Conservation (phyloP, 768 basidiomycete species). For the Leccinum boreale region DNA sequence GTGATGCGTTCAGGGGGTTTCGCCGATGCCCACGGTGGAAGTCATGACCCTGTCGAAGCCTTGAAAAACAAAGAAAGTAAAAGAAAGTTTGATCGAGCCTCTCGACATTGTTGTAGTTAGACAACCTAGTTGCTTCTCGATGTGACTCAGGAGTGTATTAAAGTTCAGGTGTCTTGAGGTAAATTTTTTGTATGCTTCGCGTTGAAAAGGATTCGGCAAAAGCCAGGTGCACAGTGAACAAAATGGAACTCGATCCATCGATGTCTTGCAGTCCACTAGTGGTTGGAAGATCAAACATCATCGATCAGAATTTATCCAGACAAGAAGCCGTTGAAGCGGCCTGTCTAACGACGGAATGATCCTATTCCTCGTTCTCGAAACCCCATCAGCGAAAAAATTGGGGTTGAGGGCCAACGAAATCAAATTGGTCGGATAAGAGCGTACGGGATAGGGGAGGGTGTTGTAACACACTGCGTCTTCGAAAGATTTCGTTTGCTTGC, state of each 20-base stretch:
- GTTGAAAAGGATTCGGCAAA: conserved; percentile 38
- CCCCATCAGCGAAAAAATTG: conserved; percentile 41
- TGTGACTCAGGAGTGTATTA: conserved; percentile 56
- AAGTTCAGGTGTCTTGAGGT: conserved; percentile 53
- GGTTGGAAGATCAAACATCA: conserved; percentile 42
- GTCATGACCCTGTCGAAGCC: conserved; percentile 38
- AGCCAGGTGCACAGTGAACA: conserved; percentile 44
- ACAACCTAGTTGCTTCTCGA: conserved; percentile 40
- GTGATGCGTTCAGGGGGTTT: conserved; percentile 49
- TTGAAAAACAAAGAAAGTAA: conserved; percentile 39
- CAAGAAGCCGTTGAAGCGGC: conserved; percentile 37
- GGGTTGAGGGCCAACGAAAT: conserved; percentile 47
- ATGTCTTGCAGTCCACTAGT: conserved; percentile 53
- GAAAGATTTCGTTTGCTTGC: conserved; percentile 33
- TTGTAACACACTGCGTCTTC: conserved; percentile 34
- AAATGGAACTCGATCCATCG: conserved; percentile 55
- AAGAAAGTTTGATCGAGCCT: conserved; percentile 47
- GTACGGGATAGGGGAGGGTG: conserved; percentile 7
- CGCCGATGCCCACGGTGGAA: conserved; percentile 46
- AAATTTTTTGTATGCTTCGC: conserved; percentile 48
- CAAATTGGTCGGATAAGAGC: conserved; percentile 16
- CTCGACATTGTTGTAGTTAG: conserved; percentile 44
- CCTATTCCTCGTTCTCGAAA: conserved; percentile 36
- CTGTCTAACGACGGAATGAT: conserved; percentile 41
- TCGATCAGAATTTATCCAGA: conserved; percentile 54